Percentiles rank a stretch among this genome's conserved stretches.
Conservation (phyloP, 129 eudicot genomes). For the Heracleum sosnowskyi region DNA sequence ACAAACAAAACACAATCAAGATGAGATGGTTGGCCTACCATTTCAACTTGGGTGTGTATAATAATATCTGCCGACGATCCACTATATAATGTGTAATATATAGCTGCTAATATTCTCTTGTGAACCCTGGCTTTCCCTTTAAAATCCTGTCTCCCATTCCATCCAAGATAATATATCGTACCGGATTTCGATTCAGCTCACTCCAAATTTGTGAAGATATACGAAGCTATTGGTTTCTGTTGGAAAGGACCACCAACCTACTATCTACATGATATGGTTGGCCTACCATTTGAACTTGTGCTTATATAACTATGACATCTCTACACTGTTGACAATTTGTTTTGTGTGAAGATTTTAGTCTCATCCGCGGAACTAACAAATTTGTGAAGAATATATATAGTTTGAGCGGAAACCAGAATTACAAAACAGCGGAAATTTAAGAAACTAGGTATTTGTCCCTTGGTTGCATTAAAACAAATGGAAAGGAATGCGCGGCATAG, state of each 20-base stretch:
- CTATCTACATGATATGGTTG: neutral
- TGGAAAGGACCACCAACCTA: neutral
- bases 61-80: neutral
- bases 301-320: neutral
- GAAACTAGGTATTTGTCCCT: too few relatives aligned
- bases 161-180: neutral
- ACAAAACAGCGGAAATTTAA: too few relatives aligned
- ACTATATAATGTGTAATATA: neutral
- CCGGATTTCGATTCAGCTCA: neutral
- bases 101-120: neutral
- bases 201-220: neutral
- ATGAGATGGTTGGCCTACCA: constrained; percentile 5
- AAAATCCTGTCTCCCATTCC: neutral
- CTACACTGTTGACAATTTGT: neutral
- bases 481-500: too few relatives aligned
- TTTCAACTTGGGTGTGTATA: neutral
- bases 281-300: neutral
- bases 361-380: too few relatives aligned
- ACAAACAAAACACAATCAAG: neutral
- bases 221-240: neutral
- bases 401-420: too few relatives aligned
- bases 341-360: too few relatives aligned
- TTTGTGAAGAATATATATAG: too few relatives aligned
- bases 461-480: too few relatives aligned
- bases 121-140: neutral